Evolutionary conservation across 192 early-diverging fungal species (phyloP).

Genomic region (Thoreauomyces humboldtii): DNA sequence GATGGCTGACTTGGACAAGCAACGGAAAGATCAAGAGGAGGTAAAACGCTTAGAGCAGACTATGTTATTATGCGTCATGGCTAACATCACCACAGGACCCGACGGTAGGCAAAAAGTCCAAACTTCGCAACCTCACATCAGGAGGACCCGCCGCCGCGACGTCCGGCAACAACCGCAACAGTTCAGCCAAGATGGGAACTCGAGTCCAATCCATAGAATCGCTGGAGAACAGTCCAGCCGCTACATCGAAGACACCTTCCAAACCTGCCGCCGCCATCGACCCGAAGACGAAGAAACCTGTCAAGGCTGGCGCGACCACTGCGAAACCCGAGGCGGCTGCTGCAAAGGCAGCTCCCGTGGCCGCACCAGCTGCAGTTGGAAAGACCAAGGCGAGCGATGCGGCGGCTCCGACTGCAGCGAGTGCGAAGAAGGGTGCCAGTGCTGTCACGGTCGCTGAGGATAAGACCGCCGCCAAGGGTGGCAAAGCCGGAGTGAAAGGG

Average conservation of each 20-base stretch:
- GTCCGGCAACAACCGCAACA: slow-evolving; percentile 22
- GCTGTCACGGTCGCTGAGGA: slow-evolving; percentile 12
- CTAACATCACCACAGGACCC: slow-evolving; percentile 12
- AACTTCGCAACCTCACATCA: slow-evolving; percentile 14
- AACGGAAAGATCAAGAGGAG: slow-evolving; percentile 50
- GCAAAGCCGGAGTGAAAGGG: not conserved
- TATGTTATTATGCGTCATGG: not conserved
- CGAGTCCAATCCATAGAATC: no score
- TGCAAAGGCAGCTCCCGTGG: slow-evolving; percentile 23
- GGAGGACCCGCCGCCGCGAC: slow-evolving; percentile 5
- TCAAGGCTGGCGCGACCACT: slow-evolving; percentile 14
- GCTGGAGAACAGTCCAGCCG: no score
- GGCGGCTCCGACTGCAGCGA: slow-evolving; percentile 3
- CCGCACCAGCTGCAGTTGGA: slow-evolving; percentile 12
- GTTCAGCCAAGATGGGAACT: slow-evolving; percentile 16
- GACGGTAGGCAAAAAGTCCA: slow-evolving; percentile 38
- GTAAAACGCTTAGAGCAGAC: no score
- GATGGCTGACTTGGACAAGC: slow-evolving; percentile 43
- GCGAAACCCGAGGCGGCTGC: slow-evolving; percentile 22
- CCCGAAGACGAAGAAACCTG: slow-evolving; percentile 23
- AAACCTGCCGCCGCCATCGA: slow-evolving; percentile 13
- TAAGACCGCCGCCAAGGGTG: not conserved
- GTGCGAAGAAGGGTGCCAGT: slow-evolving; percentile 28
- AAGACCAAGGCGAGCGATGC: slow-evolving; percentile 21
- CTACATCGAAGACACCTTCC: no score